Base-by-base conservation (phyloP, 257 asterid species). In the Anisodus acutangulus region DNA sequence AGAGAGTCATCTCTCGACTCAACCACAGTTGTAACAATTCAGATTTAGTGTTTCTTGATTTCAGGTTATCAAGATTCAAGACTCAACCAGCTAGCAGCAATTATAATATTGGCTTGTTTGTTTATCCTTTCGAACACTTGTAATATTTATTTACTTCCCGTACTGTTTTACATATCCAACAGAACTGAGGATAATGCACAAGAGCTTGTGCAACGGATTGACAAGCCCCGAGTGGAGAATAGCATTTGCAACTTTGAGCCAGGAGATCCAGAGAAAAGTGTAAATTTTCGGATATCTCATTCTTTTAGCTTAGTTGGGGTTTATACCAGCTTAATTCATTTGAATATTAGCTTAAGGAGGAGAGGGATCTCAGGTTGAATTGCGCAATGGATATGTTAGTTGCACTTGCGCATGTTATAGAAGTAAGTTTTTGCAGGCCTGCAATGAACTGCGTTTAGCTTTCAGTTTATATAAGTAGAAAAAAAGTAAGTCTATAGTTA, bases 181-280 rank as follows among this genome's bases (percentile, higher is more conserved):
- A n/a, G n/a, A n/a, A 22, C 26, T 22, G 26, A 89, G 88, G 79
- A 83, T 90, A 81, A 81, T 92, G 89, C 88, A 85, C 39, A 84
- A 81, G 81, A 85, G 90, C 83, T 83, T 92, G 69, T 69, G 88
- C 87, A 72, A 83, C 79, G 93, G 93, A 80, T 82, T 92, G 53
- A 86, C 71, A 2, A 91, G 92, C 86, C 89, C 90, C 35, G 88
- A 86, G 57, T 89, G 97, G 97, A 90, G 90, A 85, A 80, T 88
- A 78, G 94, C 95, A 45, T 84, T 89, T 57, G 91, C 91, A 69
- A 90, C 90, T 13, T 74, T 93, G 86, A 85, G 87, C 35, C 90
- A 91, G 79, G 94, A 90, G 87, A 90, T 91, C 39, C 86, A 83
- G 39, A 89, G 66, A 86, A 80, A 83, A 66, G 78, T 37, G 83